These are phyloP conservation scores for Grosmannia clavigera DNA, from an alignment of 2,329 filamentous ascomycete genomes.

Conservation along the genomic window DNA sequence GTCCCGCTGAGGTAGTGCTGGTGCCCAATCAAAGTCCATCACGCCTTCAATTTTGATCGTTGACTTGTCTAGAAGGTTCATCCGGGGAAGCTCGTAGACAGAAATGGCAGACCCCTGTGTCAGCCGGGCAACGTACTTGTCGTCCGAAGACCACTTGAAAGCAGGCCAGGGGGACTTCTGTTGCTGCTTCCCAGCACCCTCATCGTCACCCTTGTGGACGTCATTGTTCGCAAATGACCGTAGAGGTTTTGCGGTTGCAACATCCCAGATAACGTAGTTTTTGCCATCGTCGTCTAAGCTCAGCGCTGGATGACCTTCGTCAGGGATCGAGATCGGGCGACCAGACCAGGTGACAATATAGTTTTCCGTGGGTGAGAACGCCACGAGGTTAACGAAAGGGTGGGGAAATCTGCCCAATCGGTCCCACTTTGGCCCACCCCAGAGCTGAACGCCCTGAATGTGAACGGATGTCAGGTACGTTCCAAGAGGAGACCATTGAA, in stretches of 20 bases:
- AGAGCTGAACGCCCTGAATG: slow-evolving; percentile 90
- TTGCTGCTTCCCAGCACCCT: slow-evolving; percentile 48
- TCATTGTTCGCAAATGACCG: slow-evolving; percentile 92
- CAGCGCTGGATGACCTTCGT: slow-evolving; percentile 71
- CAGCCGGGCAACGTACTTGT: slow-evolving; percentile 92
- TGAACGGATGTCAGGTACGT: slow-evolving; percentile 93
- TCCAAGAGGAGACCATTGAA: slow-evolving; percentile 93
- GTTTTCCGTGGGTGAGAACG: slow-evolving; percentile 87
- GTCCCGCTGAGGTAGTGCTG: slow-evolving; percentile 67
- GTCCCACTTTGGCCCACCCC: slow-evolving; percentile 83
- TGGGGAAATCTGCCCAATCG: slow-evolving; percentile 89
- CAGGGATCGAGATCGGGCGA: slow-evolving; percentile 81
- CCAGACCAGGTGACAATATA: slow-evolving; percentile 97
- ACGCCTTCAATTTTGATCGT: slow-evolving; percentile 94
- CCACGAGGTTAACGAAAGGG: slow-evolving; percentile 87
- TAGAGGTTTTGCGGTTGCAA: slow-evolving; percentile 76
- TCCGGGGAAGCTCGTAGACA: slow-evolving; percentile 82
- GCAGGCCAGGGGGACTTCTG: slow-evolving; percentile 96
- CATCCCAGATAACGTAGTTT: slow-evolving; percentile 98
- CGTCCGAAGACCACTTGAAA: slow-evolving; percentile 98
- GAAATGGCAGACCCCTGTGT: slow-evolving; percentile 85
- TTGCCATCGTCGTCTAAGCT: slow-evolving; percentile 92
- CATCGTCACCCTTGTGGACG: slow-evolving; percentile 46
- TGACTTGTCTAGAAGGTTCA: slow-evolving; percentile 82
- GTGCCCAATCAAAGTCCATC: slow-evolving; percentile 97